These are phyloP conservation scores for Candida labiduridarum DNA, from an alignment of 1,139 yeast species.

Conservation along the genomic window DNA sequence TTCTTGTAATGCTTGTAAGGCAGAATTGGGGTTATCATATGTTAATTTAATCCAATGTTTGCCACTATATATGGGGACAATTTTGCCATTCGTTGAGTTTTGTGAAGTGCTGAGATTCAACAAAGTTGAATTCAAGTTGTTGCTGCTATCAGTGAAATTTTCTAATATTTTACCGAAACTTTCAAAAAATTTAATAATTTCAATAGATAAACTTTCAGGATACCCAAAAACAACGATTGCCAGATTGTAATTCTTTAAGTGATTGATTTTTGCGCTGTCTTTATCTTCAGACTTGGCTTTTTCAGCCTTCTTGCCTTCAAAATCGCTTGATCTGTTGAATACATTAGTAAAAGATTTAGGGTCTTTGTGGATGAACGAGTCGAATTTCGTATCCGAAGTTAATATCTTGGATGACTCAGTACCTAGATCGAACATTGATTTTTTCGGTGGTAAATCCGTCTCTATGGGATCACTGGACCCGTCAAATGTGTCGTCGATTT, in stretches of 20 bases:
- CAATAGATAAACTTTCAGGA: slow-evolving; percentile 70
- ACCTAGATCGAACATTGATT: slow-evolving; percentile 61
- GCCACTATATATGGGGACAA: slow-evolving; percentile 78
- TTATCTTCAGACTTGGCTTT: background rate
- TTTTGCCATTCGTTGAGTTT: slow-evolving; percentile 17
- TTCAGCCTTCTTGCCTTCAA: slow-evolving; percentile 3
- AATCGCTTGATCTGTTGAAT: slow-evolving; percentile 34
- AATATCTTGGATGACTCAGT: slow-evolving; percentile 38
- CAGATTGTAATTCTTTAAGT: slow-evolving; percentile 27
- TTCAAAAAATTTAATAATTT: slow-evolving; percentile 72
- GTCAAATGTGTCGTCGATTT: slow-evolving; percentile 30
- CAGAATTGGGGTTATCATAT: slow-evolving; percentile 73
- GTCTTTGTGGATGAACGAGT: slow-evolving; percentile 45
- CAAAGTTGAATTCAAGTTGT: slow-evolving; percentile 1
- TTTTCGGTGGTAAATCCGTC: slow-evolving; percentile 57
- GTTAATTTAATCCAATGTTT: slow-evolving; percentile 88
- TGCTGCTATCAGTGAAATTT: slow-evolving; percentile 53
- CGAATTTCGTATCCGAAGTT: slow-evolving; percentile 14
- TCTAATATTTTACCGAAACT: slow-evolving; percentile 83
- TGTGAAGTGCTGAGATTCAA: slow-evolving; percentile 15
- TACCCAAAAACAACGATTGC: slow-evolving; percentile 89
- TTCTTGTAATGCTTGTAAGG: slow-evolving; percentile 81
- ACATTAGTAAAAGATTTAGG: slow-evolving; percentile 50
- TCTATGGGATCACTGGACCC: slow-evolving; percentile 28
- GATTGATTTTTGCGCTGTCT: slow-evolving; percentile 7